These are phyloP conservation scores for Pichia sp. DNA, from an alignment of 1,139 yeast genomes.

Conservation along the genomic window DNA sequence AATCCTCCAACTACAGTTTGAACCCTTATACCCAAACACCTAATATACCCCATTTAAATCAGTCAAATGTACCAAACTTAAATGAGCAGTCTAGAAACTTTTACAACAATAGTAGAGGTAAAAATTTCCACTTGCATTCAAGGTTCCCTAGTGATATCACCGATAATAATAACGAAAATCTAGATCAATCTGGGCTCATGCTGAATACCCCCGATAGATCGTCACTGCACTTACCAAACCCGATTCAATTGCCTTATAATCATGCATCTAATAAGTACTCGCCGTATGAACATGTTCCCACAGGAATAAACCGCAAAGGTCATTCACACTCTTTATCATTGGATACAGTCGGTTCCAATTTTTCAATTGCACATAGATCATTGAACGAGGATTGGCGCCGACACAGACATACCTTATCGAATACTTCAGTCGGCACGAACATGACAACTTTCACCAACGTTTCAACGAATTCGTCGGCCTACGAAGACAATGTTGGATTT, in stretches of 20 bases:
- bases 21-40: background rate
- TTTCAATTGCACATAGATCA: background rate
- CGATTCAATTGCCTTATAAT: constrained; percentile 2
- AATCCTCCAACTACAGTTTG: too few relatives aligned
- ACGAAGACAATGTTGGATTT: background rate
- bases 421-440: background rate
- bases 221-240: constrained; percentile 1
- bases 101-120: background rate
- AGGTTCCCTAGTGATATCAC: constrained; percentile 3
- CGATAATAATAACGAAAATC: background rate
- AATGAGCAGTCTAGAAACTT: too few relatives aligned
- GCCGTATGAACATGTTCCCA: background rate
- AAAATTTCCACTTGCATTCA: background rate
- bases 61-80: background rate
- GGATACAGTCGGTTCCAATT: background rate
- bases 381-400: background rate
- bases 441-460: too few relatives aligned
- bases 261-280: background rate
- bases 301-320: background rate
- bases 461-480: background rate
- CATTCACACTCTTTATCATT: background rate
- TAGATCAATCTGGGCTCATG: constrained; percentile 4
- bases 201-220: constrained; percentile 5
- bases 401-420: background rate
- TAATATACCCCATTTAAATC: background rate